Evolutionary conservation across 1,284 basidiomycete genomes (phyloP).

Genomic region (Paramarasmius palmivorus): DNA sequence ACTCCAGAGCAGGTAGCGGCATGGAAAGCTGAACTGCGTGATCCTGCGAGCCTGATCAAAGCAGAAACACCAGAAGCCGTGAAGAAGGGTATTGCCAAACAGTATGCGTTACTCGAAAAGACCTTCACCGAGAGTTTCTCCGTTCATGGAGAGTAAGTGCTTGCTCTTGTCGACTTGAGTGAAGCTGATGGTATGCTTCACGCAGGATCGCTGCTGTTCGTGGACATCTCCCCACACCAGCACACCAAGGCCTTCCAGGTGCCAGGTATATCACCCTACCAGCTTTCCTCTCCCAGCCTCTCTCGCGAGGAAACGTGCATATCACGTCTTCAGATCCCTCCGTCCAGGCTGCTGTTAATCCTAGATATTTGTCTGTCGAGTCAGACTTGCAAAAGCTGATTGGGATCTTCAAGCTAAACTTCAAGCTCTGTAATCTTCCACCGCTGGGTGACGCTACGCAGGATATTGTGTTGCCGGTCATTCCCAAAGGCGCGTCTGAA

Average conservation of each 20-base stretch:
- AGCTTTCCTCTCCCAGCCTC: neutral
- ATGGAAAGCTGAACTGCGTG: neutral
- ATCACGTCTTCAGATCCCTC: neutral
- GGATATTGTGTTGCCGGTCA: neutral
- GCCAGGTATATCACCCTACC: neutral
- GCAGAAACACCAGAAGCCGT: neutral
- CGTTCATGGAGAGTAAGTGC: slow-evolving; percentile 3
- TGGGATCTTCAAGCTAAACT: neutral
- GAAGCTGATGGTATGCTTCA: neutral
- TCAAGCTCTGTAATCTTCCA: neutral
- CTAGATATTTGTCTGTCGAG: neutral
- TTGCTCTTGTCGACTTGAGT: neutral
- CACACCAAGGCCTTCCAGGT: neutral
- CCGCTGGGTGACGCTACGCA: neutral
- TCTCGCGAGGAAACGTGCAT: slow-evolving; percentile 1
- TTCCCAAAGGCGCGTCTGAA: neutral
- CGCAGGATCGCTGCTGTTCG: neutral
- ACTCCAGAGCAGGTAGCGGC: neutral
- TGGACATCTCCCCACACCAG: neutral
- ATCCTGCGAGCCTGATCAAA: neutral
- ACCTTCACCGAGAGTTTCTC: neutral
- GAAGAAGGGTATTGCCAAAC: slow-evolving; percentile 1
- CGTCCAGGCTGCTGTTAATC: neutral
- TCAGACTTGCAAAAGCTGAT: slow-evolving; percentile 2
- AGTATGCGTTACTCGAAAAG: neutral